A percentile compares a stretch with the other conserved stretches of the same genome.
phyloP scores from a whole-genome alignment of 164 flowering plant species.

The grape (Vitis vinifera) region DNA sequence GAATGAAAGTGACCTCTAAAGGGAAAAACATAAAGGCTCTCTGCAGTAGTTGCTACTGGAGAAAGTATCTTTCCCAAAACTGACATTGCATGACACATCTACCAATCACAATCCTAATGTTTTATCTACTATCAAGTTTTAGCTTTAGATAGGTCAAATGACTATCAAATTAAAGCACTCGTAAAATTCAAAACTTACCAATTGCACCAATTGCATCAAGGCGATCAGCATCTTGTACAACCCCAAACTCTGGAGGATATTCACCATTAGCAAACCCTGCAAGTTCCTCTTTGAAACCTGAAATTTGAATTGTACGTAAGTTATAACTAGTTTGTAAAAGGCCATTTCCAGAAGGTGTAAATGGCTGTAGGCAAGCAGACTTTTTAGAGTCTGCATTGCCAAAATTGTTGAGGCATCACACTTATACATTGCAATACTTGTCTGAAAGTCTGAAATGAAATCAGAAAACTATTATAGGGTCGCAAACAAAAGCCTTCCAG shows the following conservation, averaged over 20 bases:
- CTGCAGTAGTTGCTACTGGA: background rate
- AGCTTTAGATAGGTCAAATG: background rate
- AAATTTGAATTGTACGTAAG: conserved; percentile 1
- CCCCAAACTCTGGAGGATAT: conserved; percentile 58
- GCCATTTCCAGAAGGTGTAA: too few species aligned
- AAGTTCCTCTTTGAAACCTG: conserved; percentile 82
- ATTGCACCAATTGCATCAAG: conserved; percentile 97
- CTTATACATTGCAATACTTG: too few species aligned
- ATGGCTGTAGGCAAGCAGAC: too few species aligned
- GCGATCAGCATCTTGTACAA: conserved; percentile 96
- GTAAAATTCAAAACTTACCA: conserved; percentile 38
- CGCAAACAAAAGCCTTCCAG: background rate
- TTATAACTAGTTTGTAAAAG: background rate
- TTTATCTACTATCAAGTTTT: background rate
- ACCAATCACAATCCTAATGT: background rate
- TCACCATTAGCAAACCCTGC: conserved; percentile 24
- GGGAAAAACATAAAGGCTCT: too few species aligned
- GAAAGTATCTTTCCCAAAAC: too few species aligned
- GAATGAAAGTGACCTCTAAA: too few species aligned
- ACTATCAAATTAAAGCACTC: background rate
- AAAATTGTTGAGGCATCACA: too few species aligned
- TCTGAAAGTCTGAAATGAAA: background rate
- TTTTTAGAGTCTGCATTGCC: too few species aligned
- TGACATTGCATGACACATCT: background rate
- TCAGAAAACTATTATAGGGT: background rate